phyloP scores from a whole-genome alignment of 2,329 filamentous ascomycete genomes.

The Sporothrix brasiliensis region DNA sequence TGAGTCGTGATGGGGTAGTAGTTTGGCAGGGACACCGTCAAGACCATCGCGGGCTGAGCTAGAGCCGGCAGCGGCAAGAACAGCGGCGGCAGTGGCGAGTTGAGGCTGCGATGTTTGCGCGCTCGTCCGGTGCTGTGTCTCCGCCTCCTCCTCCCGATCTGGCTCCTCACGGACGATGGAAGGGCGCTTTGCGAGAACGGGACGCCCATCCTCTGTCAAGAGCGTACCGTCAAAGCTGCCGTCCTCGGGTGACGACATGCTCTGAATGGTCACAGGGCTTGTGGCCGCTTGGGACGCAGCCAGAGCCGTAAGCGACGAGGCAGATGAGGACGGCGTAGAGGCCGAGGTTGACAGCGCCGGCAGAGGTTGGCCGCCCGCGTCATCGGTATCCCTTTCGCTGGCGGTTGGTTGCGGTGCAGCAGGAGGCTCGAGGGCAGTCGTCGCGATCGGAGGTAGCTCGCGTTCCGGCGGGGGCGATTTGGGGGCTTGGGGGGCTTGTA shows the following conservation, averaged over 20 bases:
- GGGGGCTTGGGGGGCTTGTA: neutral
- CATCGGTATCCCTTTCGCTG: neutral
- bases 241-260: neutral
- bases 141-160: constrained; percentile 38
- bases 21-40: constrained; percentile 45
- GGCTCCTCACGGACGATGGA: constrained; percentile 51
- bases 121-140: constrained; percentile 31
- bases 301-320: constrained; percentile 28
- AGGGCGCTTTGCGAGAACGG: constrained; percentile 34
- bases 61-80: constrained; percentile 29
- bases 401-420: neutral
- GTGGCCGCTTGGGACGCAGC: constrained; percentile 2
- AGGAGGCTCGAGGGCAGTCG: neutral
- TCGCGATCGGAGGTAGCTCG: neutral
- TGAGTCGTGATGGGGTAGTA: constrained; percentile 36
- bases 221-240: constrained; percentile 1
- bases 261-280: constrained; percentile 20
- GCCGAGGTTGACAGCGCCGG: constrained; percentile 30
- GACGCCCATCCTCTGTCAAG: constrained; percentile 15
- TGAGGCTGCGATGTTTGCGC: neutral
- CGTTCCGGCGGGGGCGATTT: constrained; percentile 12
- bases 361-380: constrained; percentile 11
- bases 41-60: constrained; percentile 40
- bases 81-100: neutral
- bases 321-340: constrained; percentile 31